A percentile compares a stretch with the other conserved stretches of the same genome.
These are phyloP conservation scores for Earliella scabrosa DNA, from an alignment of 1,284 basidiomycete species.

Conservation along the genomic window DNA sequence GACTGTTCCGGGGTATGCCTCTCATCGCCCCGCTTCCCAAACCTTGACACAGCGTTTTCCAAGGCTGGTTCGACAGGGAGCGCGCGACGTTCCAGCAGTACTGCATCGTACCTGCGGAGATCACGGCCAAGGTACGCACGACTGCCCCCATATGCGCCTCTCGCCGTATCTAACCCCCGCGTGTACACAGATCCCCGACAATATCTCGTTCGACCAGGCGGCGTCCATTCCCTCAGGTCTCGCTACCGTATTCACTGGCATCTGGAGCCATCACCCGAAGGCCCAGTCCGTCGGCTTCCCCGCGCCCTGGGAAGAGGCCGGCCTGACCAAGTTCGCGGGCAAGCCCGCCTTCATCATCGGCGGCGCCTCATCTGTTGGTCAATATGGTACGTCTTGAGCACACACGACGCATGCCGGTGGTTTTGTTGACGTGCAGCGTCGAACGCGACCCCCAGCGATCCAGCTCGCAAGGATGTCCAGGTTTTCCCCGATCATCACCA, in stretches of 20 bases:
- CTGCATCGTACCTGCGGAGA: constrained; percentile 32
- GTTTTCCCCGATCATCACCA: constrained; percentile 53
- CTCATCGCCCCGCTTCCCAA: neutral
- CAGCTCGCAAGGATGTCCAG: constrained; percentile 52
- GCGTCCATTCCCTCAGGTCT: constrained; percentile 35
- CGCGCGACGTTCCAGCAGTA: constrained; percentile 40
- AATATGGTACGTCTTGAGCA: constrained; percentile 38
- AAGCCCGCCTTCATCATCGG: constrained; percentile 48
- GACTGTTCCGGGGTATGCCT: neutral
- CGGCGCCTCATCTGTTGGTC: constrained; percentile 49
- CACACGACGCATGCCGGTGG: constrained; percentile 13
- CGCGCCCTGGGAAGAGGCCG: constrained; percentile 32
- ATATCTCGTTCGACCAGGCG: constrained; percentile 35
- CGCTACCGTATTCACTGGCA: constrained; percentile 31
- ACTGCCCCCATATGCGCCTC: neutral
- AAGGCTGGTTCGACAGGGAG: constrained; percentile 25
- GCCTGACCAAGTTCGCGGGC: constrained; percentile 40
- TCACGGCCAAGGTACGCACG: constrained; percentile 31
- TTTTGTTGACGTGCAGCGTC: too few relatives aligned
- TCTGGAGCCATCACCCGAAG: constrained; percentile 28
- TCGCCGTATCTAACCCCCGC: neutral
- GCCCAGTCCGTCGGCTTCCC: constrained; percentile 22
- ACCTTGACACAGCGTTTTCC: constrained; percentile 32
- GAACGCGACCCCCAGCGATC: constrained; percentile 37
- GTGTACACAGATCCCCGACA: constrained; percentile 31